Conservation (phyloP, 371 early-diverging fungal species). For the Rhizopus sp. region DNA sequence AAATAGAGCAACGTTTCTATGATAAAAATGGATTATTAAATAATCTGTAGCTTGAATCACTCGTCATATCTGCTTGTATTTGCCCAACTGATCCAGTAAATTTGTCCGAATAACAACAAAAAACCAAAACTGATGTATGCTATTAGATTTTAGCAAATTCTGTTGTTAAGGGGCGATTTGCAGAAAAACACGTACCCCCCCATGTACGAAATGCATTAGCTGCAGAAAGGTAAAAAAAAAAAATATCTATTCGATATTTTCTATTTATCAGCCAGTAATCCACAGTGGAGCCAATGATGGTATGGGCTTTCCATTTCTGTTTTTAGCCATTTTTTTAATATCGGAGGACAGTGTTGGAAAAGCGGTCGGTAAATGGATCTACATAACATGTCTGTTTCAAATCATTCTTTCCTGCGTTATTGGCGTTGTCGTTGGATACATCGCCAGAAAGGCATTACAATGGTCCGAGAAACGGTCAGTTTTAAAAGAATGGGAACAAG, state of each 20-base stretch:
- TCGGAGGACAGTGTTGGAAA: slow-evolving; percentile 54
- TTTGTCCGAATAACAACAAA: neutral
- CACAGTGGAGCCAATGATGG: slow-evolving; percentile 82
- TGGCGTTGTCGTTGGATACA: slow-evolving; percentile 79
- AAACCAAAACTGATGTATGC: neutral
- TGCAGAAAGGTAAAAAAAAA: slow-evolving; percentile 69
- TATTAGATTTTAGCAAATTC: slow-evolving; percentile 85
- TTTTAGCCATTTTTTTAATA: slow-evolving; percentile 78
- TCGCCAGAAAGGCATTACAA: slow-evolving; percentile 72
- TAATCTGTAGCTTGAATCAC: slow-evolving; percentile 58
- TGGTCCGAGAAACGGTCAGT: slow-evolving; percentile 66
- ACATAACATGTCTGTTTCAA: slow-evolving; percentile 78
- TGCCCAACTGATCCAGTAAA: slow-evolving; percentile 95
- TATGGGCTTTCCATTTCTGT: slow-evolving; percentile 87
- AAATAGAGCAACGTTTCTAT: neutral
- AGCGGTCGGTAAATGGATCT: slow-evolving; percentile 80
- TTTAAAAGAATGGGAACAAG: neutral
- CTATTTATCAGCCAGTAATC: neutral
- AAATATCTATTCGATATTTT: neutral
- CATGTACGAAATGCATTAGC: slow-evolving; percentile 87
- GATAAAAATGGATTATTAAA: neutral
- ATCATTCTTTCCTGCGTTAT: slow-evolving; percentile 73
- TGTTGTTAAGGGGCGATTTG: slow-evolving; percentile 94
- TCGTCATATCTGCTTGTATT: slow-evolving; percentile 86
- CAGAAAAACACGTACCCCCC: slow-evolving; percentile 88